phyloP scores from a whole-genome alignment of 2,329 filamentous ascomycete genomes.

The Aspergillus awamori region DNA sequence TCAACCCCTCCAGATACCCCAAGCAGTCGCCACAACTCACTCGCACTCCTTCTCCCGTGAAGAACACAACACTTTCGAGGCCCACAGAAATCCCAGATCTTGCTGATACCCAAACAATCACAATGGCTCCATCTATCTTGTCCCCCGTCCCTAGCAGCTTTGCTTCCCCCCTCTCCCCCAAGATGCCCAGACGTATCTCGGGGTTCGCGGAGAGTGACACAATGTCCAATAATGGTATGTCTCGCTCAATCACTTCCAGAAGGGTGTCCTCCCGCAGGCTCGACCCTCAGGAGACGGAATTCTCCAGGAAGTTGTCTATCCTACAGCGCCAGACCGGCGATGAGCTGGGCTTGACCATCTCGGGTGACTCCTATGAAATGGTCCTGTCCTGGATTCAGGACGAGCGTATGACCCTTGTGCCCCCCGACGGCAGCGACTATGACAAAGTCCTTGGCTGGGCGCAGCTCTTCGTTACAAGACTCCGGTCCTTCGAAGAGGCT shows the following conservation, averaged over 20 bases:
- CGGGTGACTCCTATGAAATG: conserved; percentile 15
- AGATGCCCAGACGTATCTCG: conserved; percentile 9
- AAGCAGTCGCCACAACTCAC: conserved; percentile 12
- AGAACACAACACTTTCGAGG: neutral
- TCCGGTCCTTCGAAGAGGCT: conserved; percentile 42
- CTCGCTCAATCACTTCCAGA: conserved; percentile 12
- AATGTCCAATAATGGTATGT: conserved; percentile 13
- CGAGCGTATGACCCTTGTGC: conserved; percentile 44
- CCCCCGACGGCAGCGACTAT: conserved; percentile 45
- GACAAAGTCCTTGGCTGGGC: conserved; percentile 48
- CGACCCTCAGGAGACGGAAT: conserved; percentile 12
- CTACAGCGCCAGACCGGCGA: conserved; percentile 20
- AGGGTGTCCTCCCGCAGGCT: conserved; percentile 16
- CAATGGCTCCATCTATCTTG: conserved; percentile 4
- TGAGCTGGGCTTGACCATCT: conserved; percentile 15
- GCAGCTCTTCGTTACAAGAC: conserved; percentile 41
- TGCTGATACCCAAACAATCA: neutral
- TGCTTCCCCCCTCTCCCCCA: conserved; percentile 11
- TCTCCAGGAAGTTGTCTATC: conserved; percentile 19
- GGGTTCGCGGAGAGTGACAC: conserved; percentile 12
- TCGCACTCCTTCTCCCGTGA: neutral
- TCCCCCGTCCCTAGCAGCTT: conserved; percentile 4
- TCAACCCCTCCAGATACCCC: conserved; percentile 8
- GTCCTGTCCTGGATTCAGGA: conserved; percentile 38
- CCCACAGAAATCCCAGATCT: neutral